Evolutionary conservation across 768 basidiomycete species (phyloP), one percentile per base, ranked within the genome.

Genomic region (Clitopilus hobsonii): DNA sequence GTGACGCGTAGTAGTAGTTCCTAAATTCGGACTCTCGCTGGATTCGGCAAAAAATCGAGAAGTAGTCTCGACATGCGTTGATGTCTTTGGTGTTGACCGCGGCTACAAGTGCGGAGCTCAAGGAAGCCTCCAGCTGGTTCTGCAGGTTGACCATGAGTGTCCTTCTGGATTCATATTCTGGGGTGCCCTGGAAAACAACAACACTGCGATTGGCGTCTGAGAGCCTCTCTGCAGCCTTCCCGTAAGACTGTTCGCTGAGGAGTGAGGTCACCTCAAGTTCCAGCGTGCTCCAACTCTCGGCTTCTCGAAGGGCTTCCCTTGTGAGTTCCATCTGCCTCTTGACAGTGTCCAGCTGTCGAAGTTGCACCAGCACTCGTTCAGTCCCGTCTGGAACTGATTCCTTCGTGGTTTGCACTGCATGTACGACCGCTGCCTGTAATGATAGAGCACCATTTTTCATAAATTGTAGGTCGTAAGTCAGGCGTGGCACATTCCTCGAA

Each of bases 401-500:
- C 24, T 69, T 72, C 3, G 85, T 81, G 48, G 77, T 77, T 26
- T 74, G 69, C 54, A 87, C 80, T 16, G 94, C 84, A 27, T 77
- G 77, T 25, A 79, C 72, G 20, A 99, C 74, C 7, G 83, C 73
- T 25, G 73, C 74, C 57, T 90, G 88, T 22, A 98, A 78, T 2
- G 89, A 80, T 16, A 89, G 70, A 0, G 95, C 94, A 27, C 88
- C 85, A 63, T 98, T 96, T 38, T 91, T 88, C 85, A 98, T 95
- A 74, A 97, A 97, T 67, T 98, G 95, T 29, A 99, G 78, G 70
- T 98, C 97, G 67, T 97, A 98, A 1, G 91, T 85, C 47, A 99
- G 79, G 32, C 97, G 83, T 11, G 97, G 93, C 20, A 98, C 86
- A 4, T 87, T 83, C 49, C 94, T 84, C 1, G 95, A 93, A 38